phyloP scores from a whole-genome alignment of 805 yeast genomes.

The Maudiozyma pseudohumilis region DNA sequence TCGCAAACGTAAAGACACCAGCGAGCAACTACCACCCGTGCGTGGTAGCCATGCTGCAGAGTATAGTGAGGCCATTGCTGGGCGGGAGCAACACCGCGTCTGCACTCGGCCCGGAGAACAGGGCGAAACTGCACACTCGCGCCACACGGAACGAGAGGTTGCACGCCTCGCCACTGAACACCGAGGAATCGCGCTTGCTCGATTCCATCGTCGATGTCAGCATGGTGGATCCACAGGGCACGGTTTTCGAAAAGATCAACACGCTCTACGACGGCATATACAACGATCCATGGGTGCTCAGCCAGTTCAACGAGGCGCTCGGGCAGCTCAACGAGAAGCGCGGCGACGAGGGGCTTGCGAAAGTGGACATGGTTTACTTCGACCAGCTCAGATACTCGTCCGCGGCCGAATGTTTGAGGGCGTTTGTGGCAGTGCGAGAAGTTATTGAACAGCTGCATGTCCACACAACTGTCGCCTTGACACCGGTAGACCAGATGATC shows the following conservation, averaged over 20 bases:
- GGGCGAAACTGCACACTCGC: too few relatives aligned
- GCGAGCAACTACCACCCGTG: slow-evolving; percentile 10
- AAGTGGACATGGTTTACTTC: slow-evolving; percentile 2
- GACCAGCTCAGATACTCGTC: slow-evolving; percentile 11
- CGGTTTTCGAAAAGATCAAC: slow-evolving; percentile 12
- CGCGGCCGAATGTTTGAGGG: slow-evolving; percentile 7
- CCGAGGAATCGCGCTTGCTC: too few relatives aligned
- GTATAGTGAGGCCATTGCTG: slow-evolving; percentile 9
- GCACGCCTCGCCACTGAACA: too few relatives aligned
- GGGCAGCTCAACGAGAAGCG: neutral
- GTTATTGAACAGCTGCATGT: too few relatives aligned
- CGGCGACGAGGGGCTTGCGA: neutral
- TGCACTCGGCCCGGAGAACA: too few relatives aligned
- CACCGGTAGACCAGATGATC: slow-evolving; percentile 7
- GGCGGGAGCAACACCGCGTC: slow-evolving; percentile 5
- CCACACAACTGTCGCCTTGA: neutral
- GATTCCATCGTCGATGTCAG: slow-evolving; percentile 8
- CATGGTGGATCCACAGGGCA: slow-evolving; percentile 3
- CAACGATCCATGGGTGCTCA: slow-evolving; percentile 12
- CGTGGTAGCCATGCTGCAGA: slow-evolving; percentile 5
- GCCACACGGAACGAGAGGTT: too few relatives aligned
- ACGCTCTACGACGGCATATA: slow-evolving; percentile 8
- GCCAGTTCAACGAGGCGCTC: slow-evolving; percentile 8
- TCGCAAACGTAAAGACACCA: slow-evolving; percentile 1
- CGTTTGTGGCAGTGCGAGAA: slow-evolving; percentile 7